phyloP scores from a whole-genome alignment of 805 yeast species.

The Ascoidea asiatica region DNA sequence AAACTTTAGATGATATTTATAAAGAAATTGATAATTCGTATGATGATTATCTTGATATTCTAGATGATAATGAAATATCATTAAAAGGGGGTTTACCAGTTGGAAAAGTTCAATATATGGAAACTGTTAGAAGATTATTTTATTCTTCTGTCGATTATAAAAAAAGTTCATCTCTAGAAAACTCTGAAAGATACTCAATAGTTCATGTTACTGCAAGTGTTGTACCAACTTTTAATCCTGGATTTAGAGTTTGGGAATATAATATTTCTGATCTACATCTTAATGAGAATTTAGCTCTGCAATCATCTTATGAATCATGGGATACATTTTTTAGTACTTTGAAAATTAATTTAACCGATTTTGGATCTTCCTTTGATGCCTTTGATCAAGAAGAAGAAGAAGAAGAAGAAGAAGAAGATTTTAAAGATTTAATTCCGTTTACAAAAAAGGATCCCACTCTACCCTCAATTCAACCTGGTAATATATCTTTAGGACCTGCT shows the following conservation, averaged over 20 bases:
- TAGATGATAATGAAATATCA: slow-evolving; percentile 19
- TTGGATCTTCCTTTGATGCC: not conserved
- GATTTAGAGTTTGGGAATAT: slow-evolving; percentile 77
- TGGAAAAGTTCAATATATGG: slow-evolving; percentile 55
- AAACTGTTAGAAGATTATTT: slow-evolving; percentile 34
- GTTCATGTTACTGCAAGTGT: slow-evolving; percentile 62
- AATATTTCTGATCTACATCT: slow-evolving; percentile 48
- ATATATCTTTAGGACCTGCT: slow-evolving; percentile 58
- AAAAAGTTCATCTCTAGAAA: slow-evolving; percentile 16
- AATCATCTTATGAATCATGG: slow-evolving; percentile 36
- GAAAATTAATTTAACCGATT: slow-evolving; percentile 16
- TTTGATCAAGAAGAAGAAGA: slow-evolving; percentile 10
- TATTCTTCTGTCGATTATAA: slow-evolving; percentile 34
- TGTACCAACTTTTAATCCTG: slow-evolving; percentile 78
- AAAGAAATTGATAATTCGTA: slow-evolving; percentile 3
- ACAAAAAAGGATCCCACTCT: slow-evolving; percentile 38
- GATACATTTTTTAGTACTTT: slow-evolving; percentile 36
- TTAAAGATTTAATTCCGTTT: slow-evolving; percentile 14
- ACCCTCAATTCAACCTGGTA: slow-evolving; percentile 46
- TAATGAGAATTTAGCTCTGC: slow-evolving; percentile 8
- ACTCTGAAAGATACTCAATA: slow-evolving; percentile 38
- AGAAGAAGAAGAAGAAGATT: slow-evolving; percentile 12
- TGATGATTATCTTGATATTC: slow-evolving; percentile 7
- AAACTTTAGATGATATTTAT: slow-evolving; percentile 3
- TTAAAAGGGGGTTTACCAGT: slow-evolving; percentile 51